Evolutionary conservation across 805 yeast species (phyloP).

Genomic region (Candida maesae): DNA sequence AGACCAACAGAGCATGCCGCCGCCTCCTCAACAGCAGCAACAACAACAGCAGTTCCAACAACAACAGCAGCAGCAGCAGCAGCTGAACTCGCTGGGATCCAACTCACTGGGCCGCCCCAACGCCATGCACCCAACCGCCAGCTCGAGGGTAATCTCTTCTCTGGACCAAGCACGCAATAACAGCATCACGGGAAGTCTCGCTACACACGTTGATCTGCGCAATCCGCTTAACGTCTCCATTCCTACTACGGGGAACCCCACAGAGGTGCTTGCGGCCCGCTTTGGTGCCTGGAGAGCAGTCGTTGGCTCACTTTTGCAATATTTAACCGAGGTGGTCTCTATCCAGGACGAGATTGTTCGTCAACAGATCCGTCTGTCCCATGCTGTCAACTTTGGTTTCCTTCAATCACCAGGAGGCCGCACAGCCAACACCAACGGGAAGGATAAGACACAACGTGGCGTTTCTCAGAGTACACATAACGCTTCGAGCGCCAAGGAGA

Average conservation of each 20-base stretch:
- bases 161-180: slow-evolving; percentile 4
- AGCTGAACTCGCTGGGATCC: slow-evolving; percentile 8
- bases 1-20: slow-evolving; percentile 11
- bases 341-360: slow-evolving; percentile 87
- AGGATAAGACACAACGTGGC: slow-evolving; percentile 1
- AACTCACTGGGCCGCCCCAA: slow-evolving; percentile 3
- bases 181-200: not conserved
- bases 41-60: slow-evolving; percentile 8
- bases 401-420: slow-evolving; percentile 12
- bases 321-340: slow-evolving; percentile 73
- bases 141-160: slow-evolving; percentile 5
- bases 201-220: slow-evolving; percentile 35
- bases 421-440: not conserved
- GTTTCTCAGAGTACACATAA: slow-evolving; percentile 7
- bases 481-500: slow-evolving; percentile 25
- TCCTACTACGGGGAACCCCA: slow-evolving; percentile 69
- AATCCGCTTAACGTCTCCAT: slow-evolving; percentile 47
- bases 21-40: slow-evolving; percentile 15
- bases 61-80: slow-evolving; percentile 9
- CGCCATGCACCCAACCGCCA: slow-evolving; percentile 1
- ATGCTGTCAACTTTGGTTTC: slow-evolving; percentile 55
- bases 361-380: slow-evolving; percentile 76
- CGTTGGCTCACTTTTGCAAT: slow-evolving; percentile 67
- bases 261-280: slow-evolving; percentile 79
- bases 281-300: slow-evolving; percentile 85